Base-by-base conservation (phyloP, 192 early-diverging fungal species). In the Linnemannia elongata region DNA sequence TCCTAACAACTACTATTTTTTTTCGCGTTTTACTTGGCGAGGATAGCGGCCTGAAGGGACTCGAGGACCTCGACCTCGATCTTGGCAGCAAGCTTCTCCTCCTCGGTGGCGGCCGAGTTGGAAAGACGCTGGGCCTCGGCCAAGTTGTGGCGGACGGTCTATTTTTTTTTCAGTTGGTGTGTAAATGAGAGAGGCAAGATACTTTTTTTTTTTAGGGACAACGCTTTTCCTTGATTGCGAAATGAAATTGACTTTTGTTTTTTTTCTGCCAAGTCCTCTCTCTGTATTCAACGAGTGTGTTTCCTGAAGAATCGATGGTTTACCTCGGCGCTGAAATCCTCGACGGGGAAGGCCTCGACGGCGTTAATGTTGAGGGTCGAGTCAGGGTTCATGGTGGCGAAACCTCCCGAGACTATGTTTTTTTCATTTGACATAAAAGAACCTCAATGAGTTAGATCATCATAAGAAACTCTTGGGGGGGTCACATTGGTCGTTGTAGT, bases 341-440 rank as follows among this genome's bases (percentile, higher is more conserved):
- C 96, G 18, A 99, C 87, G 57, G 95, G 90, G 87, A 96, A 93
- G 41, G 98, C 98, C 91, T 99, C 98, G 35, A 97, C 90, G 71
- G 97, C 98, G 88, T 97, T 99, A 90, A 99, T 97, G 94, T 99
- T 97, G 77, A 99, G 92, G 68, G 95, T 92, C 18, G 97, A 98
- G 90, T 99, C 97, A 71, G 96, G 94, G 94, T 99, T 98, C 91
- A 99, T 95, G 82, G 95, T 94, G 73, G 97, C 97, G 89, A 99
- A 99, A 38, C 98, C 98, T 80, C 98, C 98, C 89, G 94, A 95
- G 69, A 97, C 96, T 87, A 71, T 30, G 8, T 20, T 75, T 70
- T 49, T 12, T 20, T 17, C 2, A 52, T 52, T 52, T 22, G 49
- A 20, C 18, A 52, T 18, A 4, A 18, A 52, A 52, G 20, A 45